Conservation (phyloP, 768 basidiomycete genomes). For the Auricularia sp. region DNA sequence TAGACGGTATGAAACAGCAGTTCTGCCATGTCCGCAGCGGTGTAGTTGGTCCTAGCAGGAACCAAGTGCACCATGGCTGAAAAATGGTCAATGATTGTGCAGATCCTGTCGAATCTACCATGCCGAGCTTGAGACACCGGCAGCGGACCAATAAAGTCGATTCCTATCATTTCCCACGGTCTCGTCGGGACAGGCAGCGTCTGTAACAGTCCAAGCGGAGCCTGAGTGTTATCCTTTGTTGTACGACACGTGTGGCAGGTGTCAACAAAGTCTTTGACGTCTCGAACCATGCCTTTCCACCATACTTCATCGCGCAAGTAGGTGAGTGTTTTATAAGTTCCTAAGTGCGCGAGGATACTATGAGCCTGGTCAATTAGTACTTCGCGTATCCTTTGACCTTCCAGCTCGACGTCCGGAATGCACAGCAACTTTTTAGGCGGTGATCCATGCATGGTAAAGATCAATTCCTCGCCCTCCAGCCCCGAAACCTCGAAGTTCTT, state of each 20-base stretch:
- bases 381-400: slow-evolving; percentile 4
- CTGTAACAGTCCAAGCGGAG: slow-evolving; percentile 17
- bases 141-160: slow-evolving; percentile 20
- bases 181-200: slow-evolving; percentile 14
- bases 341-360: slow-evolving; percentile 30
- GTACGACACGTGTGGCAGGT: slow-evolving; percentile 15
- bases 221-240: slow-evolving; percentile 14
- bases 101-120: slow-evolving; percentile 17
- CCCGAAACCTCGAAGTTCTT: no score
- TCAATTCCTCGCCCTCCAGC: not conserved
- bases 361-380: slow-evolving; percentile 17
- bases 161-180: slow-evolving; percentile 21
- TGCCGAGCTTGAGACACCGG: slow-evolving; percentile 16
- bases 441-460: no score
- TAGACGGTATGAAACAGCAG: slow-evolving; percentile 27
- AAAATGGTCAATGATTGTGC: slow-evolving; percentile 17
- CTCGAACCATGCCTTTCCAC: slow-evolving; percentile 28
- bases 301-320: slow-evolving; percentile 19
- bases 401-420: slow-evolving; percentile 7
- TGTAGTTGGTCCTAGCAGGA: slow-evolving; percentile 21
- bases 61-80: slow-evolving; percentile 21
- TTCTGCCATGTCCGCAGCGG: slow-evolving; percentile 25
- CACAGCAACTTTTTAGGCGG: not conserved
- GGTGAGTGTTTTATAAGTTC: slow-evolving; percentile 16
- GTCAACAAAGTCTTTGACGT: slow-evolving; percentile 20